Evolutionary conservation across 2,329 filamentous ascomycete species (phyloP), one percentile per base, ranked within the genome.

Genomic region (Anisogramma anomala): DNA sequence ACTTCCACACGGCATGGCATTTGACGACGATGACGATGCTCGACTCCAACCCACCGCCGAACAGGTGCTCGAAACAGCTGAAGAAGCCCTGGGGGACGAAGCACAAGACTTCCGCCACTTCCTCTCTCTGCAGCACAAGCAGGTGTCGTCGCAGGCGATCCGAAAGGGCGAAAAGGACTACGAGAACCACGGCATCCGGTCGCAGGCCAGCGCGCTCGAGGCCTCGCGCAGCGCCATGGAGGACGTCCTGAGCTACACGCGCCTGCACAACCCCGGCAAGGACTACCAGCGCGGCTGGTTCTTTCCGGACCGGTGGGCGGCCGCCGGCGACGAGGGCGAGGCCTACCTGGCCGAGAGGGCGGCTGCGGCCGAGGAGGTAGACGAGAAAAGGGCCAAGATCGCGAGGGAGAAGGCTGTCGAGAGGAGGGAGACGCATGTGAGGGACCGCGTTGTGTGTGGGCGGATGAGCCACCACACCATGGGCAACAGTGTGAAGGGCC

Each of bases 91-190:
- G 39, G 81, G 81, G 30, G 88, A 94, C 52, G 83, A 88, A 58
- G 75, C 80, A 2, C 86, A 88, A 54, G 89, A 96, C 63, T 95
- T 89, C 60, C 80, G 84, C 49, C 80, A 88, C 48, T 79, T 79
- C 48, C 64, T 66, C 3, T 64, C 70, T 22, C 61, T 71, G 48
- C 58, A 64, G 46, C 72, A 73, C 54, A 63, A 65, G 39, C 63
- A 66, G 34, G 60, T 69, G 32, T 71, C 70, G 7, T 60, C 68
- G 37, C 76, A 77, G 52, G 72, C 88, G 9, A 86, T 94, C 26
- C 87, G 89, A 50, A 85, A 87, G 49, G 91, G 91, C 46, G 87
- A 94, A 59, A 98, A 98, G 61, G 91, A 98, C 64, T 98, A 95
- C 59, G 91, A 96, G 63, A 80, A 84, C 20, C 87, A 96, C 62